Base-by-base conservation (phyloP, 2,329 filamentous ascomycete species). In the Fusarium camptoceras region DNA sequence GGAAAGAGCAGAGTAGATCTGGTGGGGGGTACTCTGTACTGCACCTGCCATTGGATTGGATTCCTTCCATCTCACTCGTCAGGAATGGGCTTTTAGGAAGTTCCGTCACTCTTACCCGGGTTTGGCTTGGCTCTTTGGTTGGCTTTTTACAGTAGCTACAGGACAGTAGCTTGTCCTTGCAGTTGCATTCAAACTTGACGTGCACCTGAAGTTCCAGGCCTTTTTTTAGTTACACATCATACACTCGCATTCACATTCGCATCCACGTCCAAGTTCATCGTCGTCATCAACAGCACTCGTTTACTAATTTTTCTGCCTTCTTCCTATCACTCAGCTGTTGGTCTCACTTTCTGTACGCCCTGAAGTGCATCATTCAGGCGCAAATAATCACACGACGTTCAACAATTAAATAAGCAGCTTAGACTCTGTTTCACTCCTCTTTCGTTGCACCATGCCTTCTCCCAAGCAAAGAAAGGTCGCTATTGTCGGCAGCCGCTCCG, bases 391-490 rank as follows among this genome's bases (percentile, higher is more conserved):
- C 25, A 30, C 46, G 22, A 43, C 41, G 62, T 65, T 65, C n/a
- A 42, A 65, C 60, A 64, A 46, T 57, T 22, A 28, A 50, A 49
- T 50, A 41, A 22, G 22, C 39, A 65, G 34, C 20, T 30, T 48
- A 16, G 18, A 48, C 37, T 39, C 39, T 70, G 66, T 70, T 70
- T 53, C 66, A 67, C 66, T 67, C 24, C 41, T 49, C 60, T 51
- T 55, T 55, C 53, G 59, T 68, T 55, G 37, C 64, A 71, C 55
- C 51, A 76, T 76, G 74, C 74, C 74, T 49, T 76, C 91, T 49
- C 88, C 90, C 63, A 97, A 97, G 83, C 94, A 97, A 83, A 88
- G 94, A 77, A 98, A 98, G 87, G 92, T 98, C 80, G 94, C 94
- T 82, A 95, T 98, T 82, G 94, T 98, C 70, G 94, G 94, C 83